Evolutionary conservation across 1,284 basidiomycete genomes (phyloP), one percentile per base, ranked within the genome.

Genomic region (Psilocybe mexicana): DNA sequence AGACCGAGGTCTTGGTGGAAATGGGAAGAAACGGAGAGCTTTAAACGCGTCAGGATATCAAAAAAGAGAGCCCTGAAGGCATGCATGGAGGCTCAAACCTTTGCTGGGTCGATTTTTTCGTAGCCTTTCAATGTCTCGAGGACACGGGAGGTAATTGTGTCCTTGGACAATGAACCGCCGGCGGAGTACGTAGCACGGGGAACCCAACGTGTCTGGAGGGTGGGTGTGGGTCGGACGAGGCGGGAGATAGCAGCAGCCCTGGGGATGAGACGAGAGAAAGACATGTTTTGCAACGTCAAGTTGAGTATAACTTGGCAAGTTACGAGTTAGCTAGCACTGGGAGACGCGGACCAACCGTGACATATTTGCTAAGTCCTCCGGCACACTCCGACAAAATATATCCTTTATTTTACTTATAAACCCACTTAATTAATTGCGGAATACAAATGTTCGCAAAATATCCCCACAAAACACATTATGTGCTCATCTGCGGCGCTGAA

Each of bases 1-100:
- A 99, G 84, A 42, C 94, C 92, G 58, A 99, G 87, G 80, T 99
- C 95, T 51, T 84, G 79, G 58, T 88, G 80, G 77, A 99, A 98
- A 35, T 88, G 84, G 28, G 96, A 81, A 14, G 86, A 73, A 30
- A 86, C 63, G 14, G 86, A 79, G 67, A 99, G 81, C 96, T 98
- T 65, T 18, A n/a, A 48, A 46, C 24, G 24, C 47, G 52, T 46
- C 52, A 53, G 57, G 25, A 35, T 42, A 11, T 65, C 51, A 65
- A 60, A 12, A 52, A 46, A 51, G 49, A 48, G n/a, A 14, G 38
- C 14, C 14, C 11, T 44, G 45, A 38, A 30, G 52, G 44, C 35
- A 38, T 35, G 47, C 52, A 57, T 35, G 45, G 18, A 54, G 40
- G 53, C 33, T 61, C 71, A 54, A 55, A 95, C 95, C 84, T 98